Base-by-base conservation (phyloP, 2,329 filamentous ascomycete species). In the Ophiostoma triangulosporum region DNA sequence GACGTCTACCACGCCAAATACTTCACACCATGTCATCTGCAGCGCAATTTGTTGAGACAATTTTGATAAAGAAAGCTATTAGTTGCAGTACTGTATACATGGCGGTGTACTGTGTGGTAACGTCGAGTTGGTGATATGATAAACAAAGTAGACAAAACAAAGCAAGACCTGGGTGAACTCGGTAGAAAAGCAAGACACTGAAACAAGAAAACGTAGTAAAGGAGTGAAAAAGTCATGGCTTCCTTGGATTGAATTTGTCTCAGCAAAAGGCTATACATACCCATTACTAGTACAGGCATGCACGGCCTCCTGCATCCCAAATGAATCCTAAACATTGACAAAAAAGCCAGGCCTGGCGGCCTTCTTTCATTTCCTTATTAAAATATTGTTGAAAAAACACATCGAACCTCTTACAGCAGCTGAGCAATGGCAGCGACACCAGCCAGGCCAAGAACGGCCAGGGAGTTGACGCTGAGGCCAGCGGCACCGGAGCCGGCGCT, bases 381-480 rank as follows among this genome's bases (percentile, higher is more conserved):
- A 57, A 52, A 57, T 43, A 59, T 54, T 46, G 43, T 46, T 46
- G 26, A 31, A 45, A 46, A 48, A 57, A 51, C 53, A 57, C 54
- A 12, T 9, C 29, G 24, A 24, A 20, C 17, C 40, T 40, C 40
- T 75, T 77, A 80, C 66, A 81, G 65, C 62, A 78, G 67, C 62
- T 76, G 73, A 53, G 71, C 70, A 55, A 78, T 53, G 49, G 65
- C 73, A 59, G 56, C 57, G 52, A 59, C 54, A 55, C 48, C 57
- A 15, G 69, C 73, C 51, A 77, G 65, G 54, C 68, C 71, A 45
- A 80, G 64, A 22, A 73, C 61, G 36, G 73, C 66, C 20, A 68
- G 64, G 56, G 68, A 67, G 70, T 75, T 78, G 60, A 73, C 66
- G 54, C 65, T 64, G 36, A 75, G 57, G 52, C 70, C 71, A 46